These are phyloP conservation scores for Cicer judaicum DNA, from an alignment of 306 rosid genomes.

Conservation along the genomic window DNA sequence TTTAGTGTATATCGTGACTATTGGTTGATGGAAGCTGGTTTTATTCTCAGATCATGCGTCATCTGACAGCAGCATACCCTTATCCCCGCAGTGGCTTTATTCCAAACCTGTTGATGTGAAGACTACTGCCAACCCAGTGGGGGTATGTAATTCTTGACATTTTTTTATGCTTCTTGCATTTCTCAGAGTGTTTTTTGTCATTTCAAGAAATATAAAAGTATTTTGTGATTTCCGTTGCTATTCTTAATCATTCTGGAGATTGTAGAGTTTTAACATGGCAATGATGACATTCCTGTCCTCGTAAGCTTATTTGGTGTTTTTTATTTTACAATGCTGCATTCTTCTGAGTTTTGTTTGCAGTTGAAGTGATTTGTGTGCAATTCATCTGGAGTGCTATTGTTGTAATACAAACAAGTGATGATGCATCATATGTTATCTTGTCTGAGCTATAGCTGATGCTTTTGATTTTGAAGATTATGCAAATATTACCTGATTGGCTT, in stretches of 20 bases:
- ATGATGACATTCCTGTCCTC: not conserved
- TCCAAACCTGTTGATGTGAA: conserved; percentile 67
- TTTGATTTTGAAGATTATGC: conserved; percentile 28
- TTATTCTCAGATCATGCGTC: conserved; percentile 61
- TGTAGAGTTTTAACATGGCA: not conserved
- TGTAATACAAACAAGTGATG: conserved; percentile 6
- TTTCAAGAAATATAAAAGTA: conserved; percentile 3
- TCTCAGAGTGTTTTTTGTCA: not conserved
- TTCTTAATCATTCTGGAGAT: conserved; percentile 19
- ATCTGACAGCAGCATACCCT: conserved; percentile 66
- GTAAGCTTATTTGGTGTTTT: conserved; percentile 4
- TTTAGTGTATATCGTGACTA: not conserved
- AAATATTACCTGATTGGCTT: conserved; percentile 10
- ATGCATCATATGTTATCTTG: conserved; percentile 4
- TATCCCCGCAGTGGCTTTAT: conserved; percentile 82
- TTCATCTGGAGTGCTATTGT: conserved; percentile 5
- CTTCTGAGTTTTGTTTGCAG: not conserved
- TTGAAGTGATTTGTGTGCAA: conserved; percentile 2
- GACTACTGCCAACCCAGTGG: conserved; percentile 50
- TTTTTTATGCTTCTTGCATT: conserved; percentile 6
- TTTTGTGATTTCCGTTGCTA: not conserved
- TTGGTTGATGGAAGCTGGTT: conserved; percentile 37
- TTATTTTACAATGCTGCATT: not conserved
- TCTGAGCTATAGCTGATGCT: conserved; percentile 20
- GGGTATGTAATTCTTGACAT: conserved; percentile 50